phyloP scores from a whole-genome alignment of 1,284 basidiomycete genomes.

The Apiotrichum montevideense region DNA sequence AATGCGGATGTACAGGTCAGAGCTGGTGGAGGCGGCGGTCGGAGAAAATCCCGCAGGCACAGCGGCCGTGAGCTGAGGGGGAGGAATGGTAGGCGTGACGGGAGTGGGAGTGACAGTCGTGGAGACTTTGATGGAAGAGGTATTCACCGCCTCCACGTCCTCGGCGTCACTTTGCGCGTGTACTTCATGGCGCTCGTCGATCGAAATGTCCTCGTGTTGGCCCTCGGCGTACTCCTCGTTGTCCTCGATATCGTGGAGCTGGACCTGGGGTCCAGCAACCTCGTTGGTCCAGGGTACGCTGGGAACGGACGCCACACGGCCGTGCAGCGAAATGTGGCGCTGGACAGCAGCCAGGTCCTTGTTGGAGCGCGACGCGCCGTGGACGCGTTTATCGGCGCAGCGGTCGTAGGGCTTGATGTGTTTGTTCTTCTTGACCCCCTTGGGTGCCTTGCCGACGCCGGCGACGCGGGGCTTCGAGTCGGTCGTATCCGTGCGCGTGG shows the following conservation, averaged over 20 bases:
- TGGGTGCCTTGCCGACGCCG: conserved; percentile 2
- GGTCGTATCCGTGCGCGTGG: not conserved
- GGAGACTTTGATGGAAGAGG: too few relatives aligned
- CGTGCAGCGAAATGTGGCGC: not conserved
- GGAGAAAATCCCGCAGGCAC: too few relatives aligned
- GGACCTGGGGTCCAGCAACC: too few relatives aligned
- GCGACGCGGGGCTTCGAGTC: conserved; percentile 9
- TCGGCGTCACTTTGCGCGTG: too few relatives aligned
- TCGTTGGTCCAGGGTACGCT: too few relatives aligned
- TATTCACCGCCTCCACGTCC: too few relatives aligned
- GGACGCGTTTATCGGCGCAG: too few relatives aligned
- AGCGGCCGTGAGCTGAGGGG: not conserved
- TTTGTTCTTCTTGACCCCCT: not conserved
- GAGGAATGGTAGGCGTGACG: not conserved
- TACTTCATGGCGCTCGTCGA: too few relatives aligned
- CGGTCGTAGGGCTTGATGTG: not conserved
- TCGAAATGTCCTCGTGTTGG: too few relatives aligned
- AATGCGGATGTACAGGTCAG: not conserved
- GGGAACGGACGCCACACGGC: too few relatives aligned
- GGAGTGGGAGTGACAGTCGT: not conserved
- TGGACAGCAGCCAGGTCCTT: not conserved
- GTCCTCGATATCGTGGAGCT: too few relatives aligned
- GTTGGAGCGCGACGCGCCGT: not conserved
- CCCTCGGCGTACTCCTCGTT: too few relatives aligned
- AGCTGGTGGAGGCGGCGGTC: not conserved